Evolutionary conservation across 768 basidiomycete species (phyloP), one percentile per base, ranked within the genome.

Genomic region (Xanthoconium purpureum): DNA sequence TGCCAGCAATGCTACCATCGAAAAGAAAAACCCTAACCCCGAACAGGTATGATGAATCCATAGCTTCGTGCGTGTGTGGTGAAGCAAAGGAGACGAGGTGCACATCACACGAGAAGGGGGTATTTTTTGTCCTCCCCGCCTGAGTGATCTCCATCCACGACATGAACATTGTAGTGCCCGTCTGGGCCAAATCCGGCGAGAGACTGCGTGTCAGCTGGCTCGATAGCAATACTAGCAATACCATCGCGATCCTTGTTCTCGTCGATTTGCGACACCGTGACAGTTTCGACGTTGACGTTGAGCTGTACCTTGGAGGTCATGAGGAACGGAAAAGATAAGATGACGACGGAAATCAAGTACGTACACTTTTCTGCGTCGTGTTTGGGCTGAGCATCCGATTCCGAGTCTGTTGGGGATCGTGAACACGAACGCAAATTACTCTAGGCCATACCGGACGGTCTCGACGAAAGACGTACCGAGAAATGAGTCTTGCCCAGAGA

Each of bases 241-340:
- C 59, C 63, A 14, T 45, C 57, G 36, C 38, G 60, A n/a, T 53
- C 57, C 36, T 64, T 54, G 37, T 60, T 48, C 17, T 69, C 71
- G 33, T 71, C 70, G 6, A 72, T 61, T 29, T 67, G 64, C 6
- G 70, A 71, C 3, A 71, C 62, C 6, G 73, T 56, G 7, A 70
- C 70, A 0, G 71, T 71, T 29, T 71, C 70, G 2, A 71, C 70
- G 42, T 71, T 71, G 52, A 71, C 70, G 6, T 70, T 73, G 2
- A 71, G 63, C 36, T 67, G 67, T 29, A 63, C 33, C 64, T 61
- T 10, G 1, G 0, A n/a, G 1, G n/a, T 12, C 11, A 8, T 48
- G 9, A 55, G 20, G 6, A 36, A 50, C 9, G 14, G 20, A 10
- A 8, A 58, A 18, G 17, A 33, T 4, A 29, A 8, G 20, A n/a